Base-by-base conservation (phyloP, 1,139 yeast genomes). In the Lodderomyces pseudojiufengensis region DNA sequence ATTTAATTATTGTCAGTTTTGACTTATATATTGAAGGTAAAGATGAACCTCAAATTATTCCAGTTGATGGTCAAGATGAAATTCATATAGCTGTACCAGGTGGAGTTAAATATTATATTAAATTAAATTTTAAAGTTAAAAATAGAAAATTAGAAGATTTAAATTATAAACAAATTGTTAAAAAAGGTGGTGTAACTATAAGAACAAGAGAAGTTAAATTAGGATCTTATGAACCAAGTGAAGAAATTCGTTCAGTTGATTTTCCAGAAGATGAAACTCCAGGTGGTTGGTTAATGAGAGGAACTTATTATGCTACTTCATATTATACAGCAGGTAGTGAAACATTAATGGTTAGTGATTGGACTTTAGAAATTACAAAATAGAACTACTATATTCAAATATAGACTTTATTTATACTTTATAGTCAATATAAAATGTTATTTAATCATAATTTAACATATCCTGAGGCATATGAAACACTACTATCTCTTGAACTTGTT, bases 401-500 rank as follows among this genome's bases (percentile, higher is more conserved):
- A n/a, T n/a, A n/a, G n/a, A n/a, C n/a, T n/a, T n/a, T n/a, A 18
- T 18, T 7, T 18, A 18, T 18, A 18, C 7, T 18, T 18, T 18
- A 18, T 18, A 18, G 20, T 18, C 5, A 18, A 18, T 18, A 5
- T 18, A 18, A 18, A 18, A 7, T 18, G 7, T 18, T 5, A 5
- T 18, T 18, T 18, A 14, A 21, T 36, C 20, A 38, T 27, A 41
- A 29, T 21, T 32, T 36, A 8, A 59, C 85, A 52, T 76, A 85
- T 0, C 95, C 97, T 32, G 95, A 77, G 1, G 94, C 95, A 55
- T 92, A 92, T 41, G 95, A 83, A 31, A 92, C 95, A 61, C 96
- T 82, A 49, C 90, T 78, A 36, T 88, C 97, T 14, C 53, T 45
- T 2, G 64, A 49, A 13, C 57, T 53, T 0, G 48, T 49, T 2